Base-by-base conservation (phyloP, 805 yeast genomes). In the Metschnikowia cerradonensis region DNA sequence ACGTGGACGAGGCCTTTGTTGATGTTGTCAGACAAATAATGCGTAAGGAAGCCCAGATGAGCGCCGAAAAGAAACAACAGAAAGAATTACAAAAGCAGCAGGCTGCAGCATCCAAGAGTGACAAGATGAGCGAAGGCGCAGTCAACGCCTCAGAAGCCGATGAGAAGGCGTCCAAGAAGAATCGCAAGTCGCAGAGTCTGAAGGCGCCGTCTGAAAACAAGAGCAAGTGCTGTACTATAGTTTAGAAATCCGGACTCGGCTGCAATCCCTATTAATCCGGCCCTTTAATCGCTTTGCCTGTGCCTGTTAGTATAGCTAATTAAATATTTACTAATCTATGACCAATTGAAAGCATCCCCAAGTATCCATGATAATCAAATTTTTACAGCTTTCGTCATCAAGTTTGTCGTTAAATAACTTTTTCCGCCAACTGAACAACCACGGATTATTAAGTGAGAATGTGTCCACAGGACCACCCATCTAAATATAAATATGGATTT, bases 1-100 rank as follows among this genome's bases (percentile, higher is more conserved):
- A 90, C 62, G 95, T 92, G 31, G 96, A 90, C 64, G 96, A 90
- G 61, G 94, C 92, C 0, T 94, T 91, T 61, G 77, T 84, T 34
- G 96, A 88, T 65, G 86, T 89, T 32, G 95, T 91, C 11, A 81
- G 96, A 64, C 96, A 90, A 62, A 89, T 91, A 51, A 88, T 86
- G 79, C 77, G 90, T 59, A 83, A 85, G 55, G 95, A 88, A 60
- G 76, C 76, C 7, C 73, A 72, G 39, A 64, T 66, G 41, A 68
- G 68, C 43, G 76, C 73, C 22, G 78, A 73, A 57, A 73, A 72
- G 70, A 72, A 73, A 48, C 76, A 71, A 56, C 75, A 68, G 52
- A 71, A 70, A 56, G 75, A 72, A 58, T 59, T 66, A 51, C 72
- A 68, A 52, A 70, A 73, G 60, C 73, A 71, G 60, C 63, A 67